Percentiles rank a stretch among this genome's conserved stretches.
These are phyloP conservation scores for Botrytis byssoidea DNA, from an alignment of 2,329 filamentous ascomycete species.

Conservation along the genomic window DNA sequence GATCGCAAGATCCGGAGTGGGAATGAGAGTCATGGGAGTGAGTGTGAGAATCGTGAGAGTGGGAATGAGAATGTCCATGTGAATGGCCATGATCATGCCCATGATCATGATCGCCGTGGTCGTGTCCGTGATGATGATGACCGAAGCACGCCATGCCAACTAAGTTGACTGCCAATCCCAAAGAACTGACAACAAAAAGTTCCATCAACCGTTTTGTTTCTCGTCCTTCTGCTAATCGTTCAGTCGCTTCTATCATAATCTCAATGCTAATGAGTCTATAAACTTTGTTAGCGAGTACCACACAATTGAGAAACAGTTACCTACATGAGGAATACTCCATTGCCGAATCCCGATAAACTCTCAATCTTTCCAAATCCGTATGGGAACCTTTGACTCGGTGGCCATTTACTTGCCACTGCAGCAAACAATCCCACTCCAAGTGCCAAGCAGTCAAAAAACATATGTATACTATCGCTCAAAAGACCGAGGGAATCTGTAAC, in stretches of 20 bases:
- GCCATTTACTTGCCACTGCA: constrained; percentile 95
- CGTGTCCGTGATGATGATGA: constrained; percentile 44
- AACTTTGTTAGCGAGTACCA: constrained; percentile 25
- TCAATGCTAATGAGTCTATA: constrained; percentile 87
- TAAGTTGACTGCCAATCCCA: constrained; percentile 86
- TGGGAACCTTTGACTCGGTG: constrained; percentile 81
- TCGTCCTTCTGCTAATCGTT: constrained; percentile 78
- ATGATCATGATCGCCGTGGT: constrained; percentile 44
- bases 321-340: constrained; percentile 89
- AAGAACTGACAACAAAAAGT: constrained; percentile 80
- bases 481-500: constrained; percentile 89
- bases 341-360: constrained; percentile 92
- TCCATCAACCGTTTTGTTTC: constrained; percentile 83
- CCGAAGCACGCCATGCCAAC: constrained; percentile 65
- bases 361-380: constrained; percentile 98
- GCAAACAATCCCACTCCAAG: constrained; percentile 87
- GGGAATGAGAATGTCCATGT: constrained; percentile 39
- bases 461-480: constrained; percentile 97
- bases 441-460: constrained; percentile 98
- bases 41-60: constrained; percentile 36
- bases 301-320: constrained; percentile 33
- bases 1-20: constrained; percentile 31
- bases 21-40: constrained; percentile 31
- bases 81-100: constrained; percentile 36
- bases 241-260: constrained; percentile 91